phyloP scores from a whole-genome alignment of 2,329 filamentous ascomycete species.

The Fusarium siculi region DNA sequence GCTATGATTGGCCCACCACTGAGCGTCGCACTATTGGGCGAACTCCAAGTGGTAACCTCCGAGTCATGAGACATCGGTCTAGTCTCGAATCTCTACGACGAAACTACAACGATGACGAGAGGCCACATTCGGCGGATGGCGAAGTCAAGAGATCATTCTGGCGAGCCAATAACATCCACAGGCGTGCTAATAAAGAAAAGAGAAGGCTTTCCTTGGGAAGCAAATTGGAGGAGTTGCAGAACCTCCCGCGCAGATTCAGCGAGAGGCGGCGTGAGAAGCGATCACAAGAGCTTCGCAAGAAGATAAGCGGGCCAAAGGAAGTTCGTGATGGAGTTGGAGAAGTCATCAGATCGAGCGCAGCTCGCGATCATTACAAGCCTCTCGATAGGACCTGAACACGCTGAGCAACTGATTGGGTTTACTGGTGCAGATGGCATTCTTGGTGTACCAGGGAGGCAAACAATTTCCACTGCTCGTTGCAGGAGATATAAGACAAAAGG shows the following conservation, averaged over 20 bases:
- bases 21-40: constrained; percentile 69
- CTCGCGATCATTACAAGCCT: constrained; percentile 30
- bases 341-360: constrained; percentile 58
- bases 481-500: constrained; percentile 26
- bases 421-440: not conserved
- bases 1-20: constrained; percentile 50
- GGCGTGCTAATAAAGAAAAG: constrained; percentile 40
- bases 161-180: constrained; percentile 46
- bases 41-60: constrained; percentile 68
- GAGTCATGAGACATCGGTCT: constrained; percentile 65
- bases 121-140: constrained; percentile 51
- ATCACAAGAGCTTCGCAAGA: constrained; percentile 66
- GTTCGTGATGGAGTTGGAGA: constrained; percentile 69
- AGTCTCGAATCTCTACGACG: constrained; percentile 57
- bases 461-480: not conserved
- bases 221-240: constrained; percentile 63
- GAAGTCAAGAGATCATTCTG: constrained; percentile 45
- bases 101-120: constrained; percentile 38
- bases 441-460: not conserved
- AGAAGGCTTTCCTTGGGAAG: constrained; percentile 56
- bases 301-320: constrained; percentile 68
- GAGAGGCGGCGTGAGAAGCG: constrained; percentile 69
- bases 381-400: constrained; percentile 4
- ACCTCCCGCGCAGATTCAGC: constrained; percentile 65
- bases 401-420: not conserved